Evolutionary conservation across 192 early-diverging fungal species (phyloP).

Genomic region (Physocladia obscura): DNA sequence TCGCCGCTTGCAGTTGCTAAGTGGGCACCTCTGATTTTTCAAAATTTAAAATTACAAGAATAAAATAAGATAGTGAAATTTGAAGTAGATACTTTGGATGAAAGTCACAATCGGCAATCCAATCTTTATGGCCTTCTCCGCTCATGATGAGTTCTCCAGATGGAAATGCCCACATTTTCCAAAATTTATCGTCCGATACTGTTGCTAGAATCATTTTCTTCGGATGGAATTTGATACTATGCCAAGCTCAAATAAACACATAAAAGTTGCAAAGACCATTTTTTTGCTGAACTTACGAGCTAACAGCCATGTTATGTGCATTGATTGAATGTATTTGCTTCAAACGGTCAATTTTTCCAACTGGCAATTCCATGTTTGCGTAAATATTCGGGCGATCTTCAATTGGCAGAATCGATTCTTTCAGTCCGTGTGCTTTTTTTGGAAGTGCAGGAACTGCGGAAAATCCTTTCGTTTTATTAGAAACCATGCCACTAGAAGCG

Average conservation of each 20-base stretch:
- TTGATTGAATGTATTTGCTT: constrained; percentile 42
- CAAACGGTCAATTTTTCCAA: constrained; percentile 40
- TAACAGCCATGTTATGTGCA: constrained; percentile 49
- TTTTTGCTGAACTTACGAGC: constrained; percentile 46
- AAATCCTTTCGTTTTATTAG: background rate
- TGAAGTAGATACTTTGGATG: constrained; percentile 49
- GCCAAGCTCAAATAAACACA: too few relatives aligned
- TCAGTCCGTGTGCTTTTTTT: background rate
- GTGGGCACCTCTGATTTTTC: constrained; percentile 48
- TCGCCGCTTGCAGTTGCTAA: constrained; percentile 61
- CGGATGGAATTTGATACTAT: constrained; percentile 58
- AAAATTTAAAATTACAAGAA: background rate
- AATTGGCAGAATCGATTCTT: constrained; percentile 27
- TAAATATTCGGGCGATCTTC: constrained; percentile 50
- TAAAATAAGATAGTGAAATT: background rate
- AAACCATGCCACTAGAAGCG: background rate
- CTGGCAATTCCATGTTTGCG: constrained; percentile 35
- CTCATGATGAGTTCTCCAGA: constrained; percentile 58
- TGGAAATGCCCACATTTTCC: constrained; percentile 64
- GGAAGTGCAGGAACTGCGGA: background rate
- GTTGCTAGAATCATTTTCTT: constrained; percentile 60
- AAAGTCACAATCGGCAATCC: constrained; percentile 62
- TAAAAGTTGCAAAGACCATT: too few relatives aligned
- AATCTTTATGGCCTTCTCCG: constrained; percentile 56
- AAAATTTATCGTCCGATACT: constrained; percentile 56